A percentile compares a stretch with the other conserved stretches of the same genome.
These are phyloP conservation scores for Scheffersomyces amazonensis DNA, from an alignment of 805 yeast species.

Conservation along the genomic window DNA sequence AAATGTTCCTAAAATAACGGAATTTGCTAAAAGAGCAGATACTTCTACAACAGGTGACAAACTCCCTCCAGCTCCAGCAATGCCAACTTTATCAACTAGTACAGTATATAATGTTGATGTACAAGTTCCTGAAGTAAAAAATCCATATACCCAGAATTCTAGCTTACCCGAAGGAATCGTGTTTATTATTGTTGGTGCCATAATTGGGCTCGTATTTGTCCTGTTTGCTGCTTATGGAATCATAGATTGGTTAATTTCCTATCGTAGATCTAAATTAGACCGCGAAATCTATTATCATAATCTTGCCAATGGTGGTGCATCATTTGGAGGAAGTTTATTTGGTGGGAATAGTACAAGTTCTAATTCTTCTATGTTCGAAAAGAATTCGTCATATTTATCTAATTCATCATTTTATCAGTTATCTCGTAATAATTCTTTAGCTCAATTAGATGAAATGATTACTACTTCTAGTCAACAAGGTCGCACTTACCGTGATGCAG, in stretches of 20 bases:
- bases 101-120: slow-evolving; percentile 4
- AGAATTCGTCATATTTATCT: slow-evolving; percentile 3
- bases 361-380: slow-evolving; percentile 21
- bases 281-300: slow-evolving; percentile 28
- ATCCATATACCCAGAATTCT: slow-evolving; percentile 29
- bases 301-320: slow-evolving; percentile 5
- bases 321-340: slow-evolving; percentile 7
- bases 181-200: slow-evolving; percentile 41
- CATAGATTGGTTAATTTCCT: slow-evolving; percentile 19
- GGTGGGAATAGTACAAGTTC: slow-evolving; percentile 5
- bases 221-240: slow-evolving; percentile 17
- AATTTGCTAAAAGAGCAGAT: neutral
- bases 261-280: slow-evolving; percentile 24
- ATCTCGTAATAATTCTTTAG: neutral
- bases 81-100: slow-evolving; percentile 7
- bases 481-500: slow-evolving; percentile 26
- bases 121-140: slow-evolving; percentile 10
- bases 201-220: slow-evolving; percentile 20
- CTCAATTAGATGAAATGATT: slow-evolving; percentile 1
- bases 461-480: slow-evolving; percentile 12
- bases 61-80: neutral
- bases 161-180: slow-evolving; percentile 34
- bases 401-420: slow-evolving; percentile 3
- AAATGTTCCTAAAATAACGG: neutral
- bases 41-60: neutral